Percentiles rank a stretch among this genome's conserved stretches.
Evolutionary conservation across 176 grass and related monocot genomes (phyloP).

Genomic region (Olyra latifolia): DNA sequence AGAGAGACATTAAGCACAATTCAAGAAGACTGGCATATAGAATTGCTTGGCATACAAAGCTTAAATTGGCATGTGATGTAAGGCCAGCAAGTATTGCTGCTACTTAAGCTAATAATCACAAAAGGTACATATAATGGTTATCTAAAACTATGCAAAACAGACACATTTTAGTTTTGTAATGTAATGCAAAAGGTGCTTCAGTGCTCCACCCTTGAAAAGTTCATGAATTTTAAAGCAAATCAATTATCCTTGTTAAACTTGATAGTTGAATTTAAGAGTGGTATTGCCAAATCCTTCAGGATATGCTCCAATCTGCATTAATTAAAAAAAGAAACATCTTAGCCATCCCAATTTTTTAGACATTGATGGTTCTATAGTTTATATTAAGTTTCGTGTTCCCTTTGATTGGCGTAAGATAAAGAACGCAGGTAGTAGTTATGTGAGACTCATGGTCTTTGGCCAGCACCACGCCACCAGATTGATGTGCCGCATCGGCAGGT

Average conservation of each 20-base stretch:
- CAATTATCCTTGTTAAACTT: not conserved
- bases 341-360: too few species aligned
- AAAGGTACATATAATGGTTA: not conserved
- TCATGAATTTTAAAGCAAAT: not conserved
- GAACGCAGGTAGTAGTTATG: too few species aligned
- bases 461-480: too few species aligned
- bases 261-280: not conserved
- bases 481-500: too few species aligned
- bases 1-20: not conserved
- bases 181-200: too few species aligned
- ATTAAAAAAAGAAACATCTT: too few species aligned
- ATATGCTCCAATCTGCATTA: too few species aligned
- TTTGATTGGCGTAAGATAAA: too few species aligned
- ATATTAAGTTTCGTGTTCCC: too few species aligned
- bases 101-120: not conserved
- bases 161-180: not conserved
- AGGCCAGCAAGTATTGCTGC: not conserved
- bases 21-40: not conserved
- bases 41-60: not conserved
- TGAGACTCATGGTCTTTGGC: too few species aligned
- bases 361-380: too few species aligned
- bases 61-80: not conserved
- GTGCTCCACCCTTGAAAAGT: not conserved
- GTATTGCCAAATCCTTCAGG: not conserved
- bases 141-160: not conserved